These are phyloP conservation scores for Penicillium antarcticum DNA, from an alignment of 495 filamentous ascomycete species.

Conservation along the genomic window DNA sequence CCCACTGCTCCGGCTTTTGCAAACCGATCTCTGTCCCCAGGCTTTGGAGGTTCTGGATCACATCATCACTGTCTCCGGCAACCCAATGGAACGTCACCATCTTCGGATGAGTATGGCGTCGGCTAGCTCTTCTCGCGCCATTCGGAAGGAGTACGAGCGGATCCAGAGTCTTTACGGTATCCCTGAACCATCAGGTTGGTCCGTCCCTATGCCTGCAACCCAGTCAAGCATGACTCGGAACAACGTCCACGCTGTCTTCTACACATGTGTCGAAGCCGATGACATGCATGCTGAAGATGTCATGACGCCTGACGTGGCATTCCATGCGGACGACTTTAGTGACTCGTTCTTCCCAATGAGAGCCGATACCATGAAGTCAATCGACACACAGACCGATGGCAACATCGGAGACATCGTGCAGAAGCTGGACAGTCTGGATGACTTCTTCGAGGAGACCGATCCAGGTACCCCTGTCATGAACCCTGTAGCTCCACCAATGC, in stretches of 20 bases:
- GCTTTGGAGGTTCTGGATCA: constrained; percentile 89
- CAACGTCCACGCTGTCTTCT: constrained; percentile 96
- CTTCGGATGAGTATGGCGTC: constrained; percentile 94
- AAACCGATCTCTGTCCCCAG: constrained; percentile 90
- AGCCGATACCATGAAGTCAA: constrained; percentile 87
- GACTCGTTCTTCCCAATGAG: constrained; percentile 77
- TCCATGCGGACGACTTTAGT: constrained; percentile 83
- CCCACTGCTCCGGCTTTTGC: constrained; percentile 81
- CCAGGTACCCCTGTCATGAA: constrained; percentile 46
- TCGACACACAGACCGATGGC: constrained; percentile 71
- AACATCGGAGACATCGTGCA: constrained; percentile 83
- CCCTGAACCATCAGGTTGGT: constrained; percentile 93
- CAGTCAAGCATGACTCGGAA: constrained; percentile 79
- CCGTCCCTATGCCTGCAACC: constrained; percentile 86
- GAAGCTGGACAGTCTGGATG: constrained; percentile 89
- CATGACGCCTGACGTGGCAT: constrained; percentile 82
- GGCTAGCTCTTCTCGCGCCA: constrained; percentile 70
- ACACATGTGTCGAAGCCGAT: constrained; percentile 73
- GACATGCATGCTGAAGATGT: constrained; percentile 53
- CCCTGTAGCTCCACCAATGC: constrained; percentile 45
- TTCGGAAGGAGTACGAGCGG: constrained; percentile 90
- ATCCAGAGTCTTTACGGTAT: constrained; percentile 95
- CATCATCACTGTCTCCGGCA: constrained; percentile 90
- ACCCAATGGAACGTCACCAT: constrained; percentile 88
- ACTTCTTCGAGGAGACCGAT: constrained; percentile 80